Evolutionary conservation across 257 asterid genomes (phyloP), one percentile per base, ranked within the genome.

Genomic region (Scutellaria baicalensis): DNA sequence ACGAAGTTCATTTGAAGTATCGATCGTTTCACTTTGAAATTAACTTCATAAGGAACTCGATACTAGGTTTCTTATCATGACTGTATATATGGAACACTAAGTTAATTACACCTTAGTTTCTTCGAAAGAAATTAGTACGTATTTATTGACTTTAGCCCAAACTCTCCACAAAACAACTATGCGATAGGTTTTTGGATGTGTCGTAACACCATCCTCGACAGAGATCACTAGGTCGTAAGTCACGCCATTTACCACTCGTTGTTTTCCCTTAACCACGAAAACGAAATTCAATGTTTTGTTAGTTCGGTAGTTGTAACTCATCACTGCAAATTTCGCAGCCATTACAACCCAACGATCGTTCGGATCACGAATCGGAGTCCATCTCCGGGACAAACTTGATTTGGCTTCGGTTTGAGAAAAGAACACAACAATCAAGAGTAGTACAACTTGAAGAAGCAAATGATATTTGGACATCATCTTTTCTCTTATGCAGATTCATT

Each of bases 251-350:
- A 68, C 78, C 47, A 66, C 69, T 23, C 76, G 83, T 5, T 11
- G 39, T 18, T 54, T 76, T 21, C 80, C 86, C 31, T 36, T 50
- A n/a, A 81, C 33, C 35, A 78, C 86, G 3, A 16, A 6, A 12
- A 61, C 63, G 9, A 75, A 80, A 6, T 9, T 59, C 75, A 79
- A 45, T 0, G 14, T 31, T 13, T 70, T 31, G 0, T 68, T 27
- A 0, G 40, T 64, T 59, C 40, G 11, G 3, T 74, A 59, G 75
- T 84, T 84, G 78, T 79, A 65, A 73, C 70, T 61, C 57, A 45
- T 7, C 67, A 84, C 79, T 17, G 87, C 87, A 1, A 44, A 82
- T 10, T 66, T 40, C 1, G 78, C 89, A 3, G 75, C 44, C 20
- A 40, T 36, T 21, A 75, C 69, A 54, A 84, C 74, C 11, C 16